Conservation (phyloP, 1,284 basidiomycete genomes). For the Ustanciosporium gigantosporum region DNA sequence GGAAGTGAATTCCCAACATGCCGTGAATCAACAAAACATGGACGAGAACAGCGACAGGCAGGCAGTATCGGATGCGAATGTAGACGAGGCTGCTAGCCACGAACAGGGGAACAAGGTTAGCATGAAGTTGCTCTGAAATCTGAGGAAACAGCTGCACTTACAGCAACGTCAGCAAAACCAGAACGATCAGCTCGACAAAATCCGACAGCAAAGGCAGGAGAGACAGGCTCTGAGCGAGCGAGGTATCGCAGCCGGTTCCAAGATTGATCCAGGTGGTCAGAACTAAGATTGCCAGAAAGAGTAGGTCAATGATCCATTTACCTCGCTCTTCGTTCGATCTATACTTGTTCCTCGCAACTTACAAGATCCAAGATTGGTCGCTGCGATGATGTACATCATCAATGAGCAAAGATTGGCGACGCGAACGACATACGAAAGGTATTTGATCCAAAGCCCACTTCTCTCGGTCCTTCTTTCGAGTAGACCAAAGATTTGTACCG, state of each 20-base stretch:
- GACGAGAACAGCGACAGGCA: constrained; percentile 3
- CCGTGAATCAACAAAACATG: background rate
- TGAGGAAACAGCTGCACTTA: constrained; percentile 4
- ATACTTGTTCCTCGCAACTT: too few relatives aligned
- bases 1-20: constrained; percentile 15
- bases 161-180: constrained; percentile 13
- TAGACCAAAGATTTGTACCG: constrained; percentile 24
- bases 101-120: background rate
- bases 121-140: background rate
- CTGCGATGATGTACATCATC: constrained; percentile 16
- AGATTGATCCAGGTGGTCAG: background rate
- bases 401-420: constrained; percentile 14
- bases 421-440: constrained; percentile 8
- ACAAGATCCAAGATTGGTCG: constrained; percentile 18
- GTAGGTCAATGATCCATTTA: constrained; percentile 3
- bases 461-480: constrained; percentile 9
- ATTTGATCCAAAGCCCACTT: constrained; percentile 10
- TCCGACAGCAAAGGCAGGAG: constrained; percentile 24
- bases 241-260: constrained; percentile 3
- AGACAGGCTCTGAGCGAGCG: constrained; percentile 14
- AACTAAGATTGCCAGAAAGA: constrained; percentile 2
- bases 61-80: constrained; percentile 3
- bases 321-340: background rate
- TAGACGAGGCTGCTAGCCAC: background rate
- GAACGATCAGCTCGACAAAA: constrained; percentile 6